Conservation (phyloP, 352 stramenopile species). For the Salisapilia sapeloensis region DNA sequence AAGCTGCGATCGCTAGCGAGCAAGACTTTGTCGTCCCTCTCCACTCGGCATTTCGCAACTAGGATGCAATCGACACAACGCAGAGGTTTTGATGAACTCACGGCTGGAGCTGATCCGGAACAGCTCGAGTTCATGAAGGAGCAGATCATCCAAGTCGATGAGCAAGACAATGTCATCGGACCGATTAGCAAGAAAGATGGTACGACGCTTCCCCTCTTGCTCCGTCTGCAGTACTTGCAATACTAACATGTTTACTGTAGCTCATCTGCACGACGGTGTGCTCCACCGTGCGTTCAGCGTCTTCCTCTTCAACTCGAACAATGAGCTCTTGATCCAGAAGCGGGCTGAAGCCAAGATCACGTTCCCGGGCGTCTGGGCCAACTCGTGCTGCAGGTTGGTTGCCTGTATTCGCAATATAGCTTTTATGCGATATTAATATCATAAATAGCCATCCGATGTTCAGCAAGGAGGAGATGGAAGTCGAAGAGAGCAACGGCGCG, state of each 20-base stretch:
- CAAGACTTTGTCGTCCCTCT: too few species aligned
- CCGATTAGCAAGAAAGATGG: conserved; percentile 80
- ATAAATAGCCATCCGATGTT: conserved; percentile 85
- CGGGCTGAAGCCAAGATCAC: conserved; percentile 95
- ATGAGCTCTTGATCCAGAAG: conserved; percentile 82
- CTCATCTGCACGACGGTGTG: conserved; percentile 57
- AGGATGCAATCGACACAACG: too few species aligned
- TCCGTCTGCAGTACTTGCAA: conserved; percentile 1
- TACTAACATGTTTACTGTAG: conserved; percentile 7
- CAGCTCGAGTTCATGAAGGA: conserved; percentile 86
- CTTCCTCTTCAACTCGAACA: conserved; percentile 78
- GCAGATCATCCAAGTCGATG: conserved; percentile 79
- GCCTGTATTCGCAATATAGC: background rate
- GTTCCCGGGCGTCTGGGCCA: conserved; percentile 98
- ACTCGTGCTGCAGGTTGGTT: conserved; percentile 92
- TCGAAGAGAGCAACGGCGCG: conserved; percentile 62
- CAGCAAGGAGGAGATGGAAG: conserved; percentile 75
- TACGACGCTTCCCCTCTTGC: conserved; percentile 3
- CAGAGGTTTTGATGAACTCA: conserved; percentile 58
- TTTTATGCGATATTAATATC: conserved; percentile 1
- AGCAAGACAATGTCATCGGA: conserved; percentile 60
- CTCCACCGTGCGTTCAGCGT: conserved; percentile 76
- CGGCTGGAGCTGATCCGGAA: conserved; percentile 40
- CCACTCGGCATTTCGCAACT: too few species aligned
- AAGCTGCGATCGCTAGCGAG: too few species aligned